phyloP scores from a whole-genome alignment of 2,329 filamentous ascomycete genomes.

The Epichloe coenophiala region DNA sequence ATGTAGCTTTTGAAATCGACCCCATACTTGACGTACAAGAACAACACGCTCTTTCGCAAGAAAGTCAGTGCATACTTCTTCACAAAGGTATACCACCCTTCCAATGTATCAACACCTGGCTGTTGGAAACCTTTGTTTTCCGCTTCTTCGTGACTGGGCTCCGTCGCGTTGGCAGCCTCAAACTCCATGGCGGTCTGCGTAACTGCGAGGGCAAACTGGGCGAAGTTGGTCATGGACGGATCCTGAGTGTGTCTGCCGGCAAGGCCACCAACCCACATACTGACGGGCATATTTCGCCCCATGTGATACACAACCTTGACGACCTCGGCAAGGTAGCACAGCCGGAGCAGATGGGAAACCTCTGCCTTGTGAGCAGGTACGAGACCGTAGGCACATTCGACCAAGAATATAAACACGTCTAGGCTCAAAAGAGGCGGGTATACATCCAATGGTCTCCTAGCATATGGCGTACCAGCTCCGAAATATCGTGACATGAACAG shows the following conservation, averaged over 20 bases:
- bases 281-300: slow-evolving; percentile 37
- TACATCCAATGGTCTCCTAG: slow-evolving; percentile 26
- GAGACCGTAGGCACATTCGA: slow-evolving; percentile 62
- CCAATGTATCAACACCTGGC: slow-evolving; percentile 37
- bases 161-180: slow-evolving; percentile 18
- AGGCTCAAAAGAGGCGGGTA: slow-evolving; percentile 48
- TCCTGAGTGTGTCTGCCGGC: slow-evolving; percentile 29
- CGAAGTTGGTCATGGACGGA: slow-evolving; percentile 38
- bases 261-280: slow-evolving; percentile 34
- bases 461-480: slow-evolving; percentile 13
- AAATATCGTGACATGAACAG: slow-evolving; percentile 53
- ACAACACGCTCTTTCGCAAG: slow-evolving; percentile 69
- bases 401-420: slow-evolving; percentile 69
- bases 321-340: slow-evolving; percentile 86
- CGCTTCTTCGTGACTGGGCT: slow-evolving; percentile 11
- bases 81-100: slow-evolving; percentile 45
- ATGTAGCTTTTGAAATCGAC: slow-evolving; percentile 70
- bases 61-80: slow-evolving; percentile 82
- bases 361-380: slow-evolving; percentile 56
- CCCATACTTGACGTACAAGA: slow-evolving; percentile 79
- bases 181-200: slow-evolving; percentile 31
- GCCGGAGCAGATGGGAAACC: slow-evolving; percentile 62
- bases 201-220: slow-evolving; percentile 37
- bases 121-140: slow-evolving; percentile 41
- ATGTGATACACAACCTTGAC: slow-evolving; percentile 61